Evolutionary conservation across 1,139 yeast genomes (phyloP), one percentile per base, ranked within the genome.

Genomic region (Starmera stellimalicola): DNA sequence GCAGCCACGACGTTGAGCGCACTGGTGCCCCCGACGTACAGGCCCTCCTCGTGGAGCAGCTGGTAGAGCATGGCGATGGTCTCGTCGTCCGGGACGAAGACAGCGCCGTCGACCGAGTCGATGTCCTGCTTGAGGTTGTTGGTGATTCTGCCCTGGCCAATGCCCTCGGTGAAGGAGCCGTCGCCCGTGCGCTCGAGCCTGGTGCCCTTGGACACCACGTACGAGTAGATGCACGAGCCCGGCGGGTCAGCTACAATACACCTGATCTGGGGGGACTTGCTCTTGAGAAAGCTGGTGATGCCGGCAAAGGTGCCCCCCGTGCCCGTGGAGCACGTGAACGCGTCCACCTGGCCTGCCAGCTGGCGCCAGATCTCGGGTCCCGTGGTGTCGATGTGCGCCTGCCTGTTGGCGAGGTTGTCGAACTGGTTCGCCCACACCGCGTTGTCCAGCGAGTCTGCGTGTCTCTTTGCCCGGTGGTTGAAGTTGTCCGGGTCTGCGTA

Each of bases 331-430:
- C 94, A 84, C 12, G 94, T 82, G 60, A 83, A 84, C 0, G 81
- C 94, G 52, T 79, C 85, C 23, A 85, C 74, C 47, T 76, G 62
- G n/a, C 93, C 93, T 39, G 77, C 59, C 41, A 85, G 66, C 54
- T 85, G 95, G n/a, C 78, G 74, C 85, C 91, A 82, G 43, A 85
- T 84, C 55, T 82, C 95, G 2, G 95, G 95, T 1, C 95, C 96
- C 0, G 96, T 87, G 33, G 94, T 77, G 48, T 80, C 87, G 45
- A 84, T 77, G 52, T 87, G 96, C 1, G 95, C 85, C 54, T 80
- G 85, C 57, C 95, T 71, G 58, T 87, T 85, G 42, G 93, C 94
- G 29, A 69, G 57, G 55, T 85, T 87, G 55, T 87, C 94, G 54
- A 84, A 85, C 55, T 84, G 95, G 54, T 84, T 78, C 11, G 95